Base-by-base conservation (phyloP, 2,329 filamentous ascomycete genomes). In the Penicillium sp. region DNA sequence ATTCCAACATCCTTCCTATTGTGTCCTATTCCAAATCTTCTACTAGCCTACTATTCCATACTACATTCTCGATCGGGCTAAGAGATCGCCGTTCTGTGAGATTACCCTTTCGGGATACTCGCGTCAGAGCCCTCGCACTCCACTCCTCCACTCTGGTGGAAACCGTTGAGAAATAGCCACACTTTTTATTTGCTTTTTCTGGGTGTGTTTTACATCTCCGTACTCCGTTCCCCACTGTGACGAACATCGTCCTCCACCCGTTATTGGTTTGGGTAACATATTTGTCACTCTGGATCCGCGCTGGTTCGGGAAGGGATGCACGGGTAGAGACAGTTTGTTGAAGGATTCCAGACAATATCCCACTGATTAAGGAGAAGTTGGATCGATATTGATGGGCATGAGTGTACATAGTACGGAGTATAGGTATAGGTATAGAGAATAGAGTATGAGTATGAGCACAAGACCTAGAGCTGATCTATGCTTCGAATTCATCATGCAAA, bases 91-190 rank as follows among this genome's bases (percentile, higher is more conserved):
- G 46, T 51, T 34, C 38, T 32, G 42, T 49, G 52, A 44, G 31
- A 54, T 44, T 56, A 44, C 52, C 47, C 22, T 23, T 38, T 57
- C 54, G 26, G 50, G 56, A 35, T 31, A 47, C 47, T 47, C 48
- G 54, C 54, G 51, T 47, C 41, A 45, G 14, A 14, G 13, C n/a
- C 7, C n/a, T 31, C 29, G 18, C 29, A 31, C 29, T 29, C n/a
- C 28, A 8, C 9, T 11, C 26, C 50, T 49, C 47, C 52, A 54
- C 50, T 36, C n/a, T 38, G 42, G 53, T 59, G 55, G 55, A 56
- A 59, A 57, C 56, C 56, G 56, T 59, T 59, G 51, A 52, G 52
- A 47, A 48, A 51, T 47, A 50, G 55, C 56, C 55, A 58, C 55
- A 58, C 53, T 51, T 53, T 52, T 57, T 20, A 20, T 56, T 56